Evolutionary conservation across 2,329 filamentous ascomycete genomes (phyloP).

Genomic region (Arthroderma sp.): DNA sequence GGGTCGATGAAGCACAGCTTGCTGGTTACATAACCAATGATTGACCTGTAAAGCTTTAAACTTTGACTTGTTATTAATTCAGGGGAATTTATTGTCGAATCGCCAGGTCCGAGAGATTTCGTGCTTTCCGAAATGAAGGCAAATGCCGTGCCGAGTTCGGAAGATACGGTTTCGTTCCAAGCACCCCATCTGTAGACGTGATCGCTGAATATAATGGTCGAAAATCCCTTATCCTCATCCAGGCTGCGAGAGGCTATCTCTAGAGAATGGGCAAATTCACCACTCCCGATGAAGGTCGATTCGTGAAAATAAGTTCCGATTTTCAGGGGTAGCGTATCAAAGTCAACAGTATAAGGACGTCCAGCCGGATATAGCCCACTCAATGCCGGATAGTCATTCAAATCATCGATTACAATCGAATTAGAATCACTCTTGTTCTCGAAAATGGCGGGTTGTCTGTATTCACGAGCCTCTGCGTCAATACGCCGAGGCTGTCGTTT

Average conservation of each 20-base stretch:
- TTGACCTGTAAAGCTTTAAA: conserved; percentile 23
- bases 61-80: conserved; percentile 7
- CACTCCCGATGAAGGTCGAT: conserved; percentile 45
- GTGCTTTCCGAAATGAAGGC: conserved; percentile 17
- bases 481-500: conserved; percentile 33
- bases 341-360: conserved; percentile 39
- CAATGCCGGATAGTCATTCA: neutral
- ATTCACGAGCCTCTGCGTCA: conserved; percentile 33
- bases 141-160: conserved; percentile 30
- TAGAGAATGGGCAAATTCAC: conserved; percentile 38
- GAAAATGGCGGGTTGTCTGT: conserved; percentile 29
- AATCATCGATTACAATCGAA: conserved; percentile 4
- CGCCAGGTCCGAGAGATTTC: conserved; percentile 8
- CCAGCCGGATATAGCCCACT: conserved; percentile 37
- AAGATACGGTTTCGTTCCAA: conserved; percentile 44
- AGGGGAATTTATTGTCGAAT: conserved; percentile 2
- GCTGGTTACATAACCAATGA: conserved; percentile 38
- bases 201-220: conserved; percentile 24
- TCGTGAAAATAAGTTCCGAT: conserved; percentile 43
- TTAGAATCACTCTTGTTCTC: conserved; percentile 5
- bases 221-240: conserved; percentile 28
- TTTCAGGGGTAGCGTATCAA: conserved; percentile 38
- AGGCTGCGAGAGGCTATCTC: conserved; percentile 29
- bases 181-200: conserved; percentile 34
- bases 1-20: conserved; percentile 41